Conservation (phyloP, 306 rosid genomes). For the Carpinus fangiana region DNA sequence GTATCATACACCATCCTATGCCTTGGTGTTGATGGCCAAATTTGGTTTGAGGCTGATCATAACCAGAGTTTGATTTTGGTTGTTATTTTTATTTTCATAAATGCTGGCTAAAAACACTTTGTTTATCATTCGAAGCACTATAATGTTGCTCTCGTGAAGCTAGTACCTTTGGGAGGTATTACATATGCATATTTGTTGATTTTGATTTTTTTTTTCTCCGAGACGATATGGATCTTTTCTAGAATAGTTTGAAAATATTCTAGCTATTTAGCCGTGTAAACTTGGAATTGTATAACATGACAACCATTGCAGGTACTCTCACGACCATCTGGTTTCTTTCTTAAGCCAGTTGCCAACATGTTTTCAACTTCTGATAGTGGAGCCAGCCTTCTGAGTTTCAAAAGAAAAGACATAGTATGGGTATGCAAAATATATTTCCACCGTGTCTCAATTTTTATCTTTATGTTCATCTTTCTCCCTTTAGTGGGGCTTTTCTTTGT, state of each 20-base stretch:
- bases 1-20: conserved; percentile 12
- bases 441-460: no score
- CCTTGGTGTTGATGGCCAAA: neutral
- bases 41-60: conserved; percentile 12
- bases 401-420: conserved; percentile 77
- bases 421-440: conserved; percentile 42
- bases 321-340: conserved; percentile 82
- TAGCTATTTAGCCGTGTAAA: conserved; percentile 5
- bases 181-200: neutral
- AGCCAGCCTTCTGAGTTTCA: conserved; percentile 86
- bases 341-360: conserved; percentile 82
- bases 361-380: conserved; percentile 71
- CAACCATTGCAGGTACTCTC: conserved; percentile 73
- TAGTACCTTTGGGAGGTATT: neutral
- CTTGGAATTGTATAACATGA: conserved; percentile 6
- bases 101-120: neutral
- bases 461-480: no score
- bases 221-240: neutral
- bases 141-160: neutral
- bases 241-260: neutral
- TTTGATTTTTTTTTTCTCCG: neutral
- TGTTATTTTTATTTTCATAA: neutral
- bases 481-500: no score
- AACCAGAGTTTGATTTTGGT: conserved; percentile 8
- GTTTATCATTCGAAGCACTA: neutral